Conservation (phyloP, 129 eudicot genomes). For the Saposhnikovia divaricata region DNA sequence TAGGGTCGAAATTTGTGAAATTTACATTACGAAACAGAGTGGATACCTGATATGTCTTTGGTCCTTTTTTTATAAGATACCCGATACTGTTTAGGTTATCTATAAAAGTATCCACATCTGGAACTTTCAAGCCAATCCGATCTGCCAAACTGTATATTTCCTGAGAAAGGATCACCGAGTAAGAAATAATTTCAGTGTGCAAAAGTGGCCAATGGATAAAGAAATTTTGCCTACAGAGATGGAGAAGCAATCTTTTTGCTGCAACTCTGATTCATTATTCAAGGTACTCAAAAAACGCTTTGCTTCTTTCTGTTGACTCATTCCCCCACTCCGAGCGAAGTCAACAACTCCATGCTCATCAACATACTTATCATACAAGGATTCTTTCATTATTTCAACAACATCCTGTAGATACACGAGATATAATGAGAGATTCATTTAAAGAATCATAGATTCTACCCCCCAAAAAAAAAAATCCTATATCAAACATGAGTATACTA, state of each 20-base stretch:
- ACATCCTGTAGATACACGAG: conserved; percentile 51
- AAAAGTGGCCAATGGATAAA: conserved; percentile 3
- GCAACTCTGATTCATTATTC: conserved; percentile 62
- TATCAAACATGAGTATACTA: not conserved
- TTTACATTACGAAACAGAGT: not conserved
- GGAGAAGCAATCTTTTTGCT: conserved; percentile 79
- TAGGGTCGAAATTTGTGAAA: not conserved
- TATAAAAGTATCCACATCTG: conserved; percentile 60
- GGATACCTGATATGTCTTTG: conserved; percentile 74
- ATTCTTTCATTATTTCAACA: conserved; percentile 96
- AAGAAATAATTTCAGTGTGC: conserved; percentile 18
- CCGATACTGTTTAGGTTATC: conserved; percentile 64
- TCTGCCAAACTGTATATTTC: conserved; percentile 84
- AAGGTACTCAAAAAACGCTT: conserved; percentile 67
- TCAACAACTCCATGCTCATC: conserved; percentile 89
- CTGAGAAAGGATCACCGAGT: conserved; percentile 29
- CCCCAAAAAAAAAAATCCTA: not conserved
- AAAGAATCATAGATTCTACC: not conserved
- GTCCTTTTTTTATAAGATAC: conserved; percentile 72
- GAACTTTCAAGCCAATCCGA: conserved; percentile 59
- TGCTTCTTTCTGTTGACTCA: conserved; percentile 84
- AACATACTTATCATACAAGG: conserved; percentile 83
- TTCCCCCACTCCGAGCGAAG: conserved; percentile 84
- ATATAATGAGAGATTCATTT: not conserved
- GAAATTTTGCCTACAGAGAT: conserved; percentile 44